Conservation (phyloP, 2,329 filamentous ascomycete genomes). For the Botryotinia convoluta region DNA sequence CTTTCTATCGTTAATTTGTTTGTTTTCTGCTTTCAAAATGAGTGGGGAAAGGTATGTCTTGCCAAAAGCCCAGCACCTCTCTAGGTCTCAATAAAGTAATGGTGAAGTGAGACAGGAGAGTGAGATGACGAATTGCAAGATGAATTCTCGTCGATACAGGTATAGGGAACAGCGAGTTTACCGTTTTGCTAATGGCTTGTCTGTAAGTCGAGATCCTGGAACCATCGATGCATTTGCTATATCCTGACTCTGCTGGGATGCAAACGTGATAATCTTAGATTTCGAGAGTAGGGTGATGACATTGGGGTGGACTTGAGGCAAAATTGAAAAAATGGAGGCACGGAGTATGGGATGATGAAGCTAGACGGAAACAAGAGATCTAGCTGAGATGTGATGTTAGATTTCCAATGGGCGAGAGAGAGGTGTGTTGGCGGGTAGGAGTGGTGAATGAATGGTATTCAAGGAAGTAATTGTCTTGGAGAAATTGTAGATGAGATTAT, state of each 20-base stretch:
- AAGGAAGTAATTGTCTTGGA: neutral
- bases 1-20: neutral
- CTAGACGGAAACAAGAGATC: neutral
- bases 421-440: neutral
- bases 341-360: neutral
- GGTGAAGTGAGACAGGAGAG: neutral
- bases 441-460: neutral
- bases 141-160: neutral
- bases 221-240: neutral
- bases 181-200: neutral
- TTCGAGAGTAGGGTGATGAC: neutral
- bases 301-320: neutral
- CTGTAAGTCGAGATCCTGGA: neutral
- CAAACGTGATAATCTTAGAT: neutral
- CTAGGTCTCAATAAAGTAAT: too few relatives aligned
- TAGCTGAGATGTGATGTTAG: neutral
- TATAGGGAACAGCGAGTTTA: neutral
- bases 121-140: neutral
- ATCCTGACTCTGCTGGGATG: neutral
- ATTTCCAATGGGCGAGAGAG: neutral
- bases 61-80: neutral
- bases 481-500: neutral
- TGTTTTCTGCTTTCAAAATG: neutral
- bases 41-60: neutral
- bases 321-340: too few relatives aligned